phyloP scores from a whole-genome alignment of 148 eudicot species.

The Fagopyrum esculentum region DNA sequence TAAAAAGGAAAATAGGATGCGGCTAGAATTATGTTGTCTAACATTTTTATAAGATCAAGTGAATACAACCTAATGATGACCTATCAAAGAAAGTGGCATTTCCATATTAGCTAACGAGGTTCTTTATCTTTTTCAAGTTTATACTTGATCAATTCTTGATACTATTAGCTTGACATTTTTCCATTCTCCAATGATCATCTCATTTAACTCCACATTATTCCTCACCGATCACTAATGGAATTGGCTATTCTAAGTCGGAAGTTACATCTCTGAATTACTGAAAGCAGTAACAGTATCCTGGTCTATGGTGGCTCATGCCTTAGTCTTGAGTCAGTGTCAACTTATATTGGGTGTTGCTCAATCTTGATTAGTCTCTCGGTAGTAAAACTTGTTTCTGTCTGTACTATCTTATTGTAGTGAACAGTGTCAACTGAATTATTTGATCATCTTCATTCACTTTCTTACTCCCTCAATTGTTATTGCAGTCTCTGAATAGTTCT shows the following conservation, averaged over 20 bases:
- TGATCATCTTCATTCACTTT: not conserved
- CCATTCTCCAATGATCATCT: not conserved
- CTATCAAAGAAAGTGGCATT: not conserved
- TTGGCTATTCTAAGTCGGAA: not conserved
- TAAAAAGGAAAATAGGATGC: not conserved
- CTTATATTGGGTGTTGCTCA: not conserved
- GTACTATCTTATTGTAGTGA: not conserved
- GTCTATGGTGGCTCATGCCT: not conserved
- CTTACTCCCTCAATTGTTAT: not conserved
- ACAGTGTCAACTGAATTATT: not conserved
- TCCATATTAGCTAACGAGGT: not conserved
- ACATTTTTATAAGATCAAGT: not conserved
- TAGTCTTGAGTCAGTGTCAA: not conserved
- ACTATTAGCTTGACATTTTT: not conserved
- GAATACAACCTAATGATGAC: not conserved
- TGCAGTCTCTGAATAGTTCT: constrained; percentile 35
- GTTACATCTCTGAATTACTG: not conserved
- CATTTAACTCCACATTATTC: not conserved
- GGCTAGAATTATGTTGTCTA: not conserved
- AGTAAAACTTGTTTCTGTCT: not conserved
- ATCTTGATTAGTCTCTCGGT: not conserved
- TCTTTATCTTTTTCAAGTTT: not conserved
- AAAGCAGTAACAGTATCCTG: not conserved
- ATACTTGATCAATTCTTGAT: not conserved
- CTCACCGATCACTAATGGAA: not conserved